These are phyloP conservation scores for Globisporangium apiculatum DNA, from an alignment of 352 stramenopile species.

Conservation along the genomic window DNA sequence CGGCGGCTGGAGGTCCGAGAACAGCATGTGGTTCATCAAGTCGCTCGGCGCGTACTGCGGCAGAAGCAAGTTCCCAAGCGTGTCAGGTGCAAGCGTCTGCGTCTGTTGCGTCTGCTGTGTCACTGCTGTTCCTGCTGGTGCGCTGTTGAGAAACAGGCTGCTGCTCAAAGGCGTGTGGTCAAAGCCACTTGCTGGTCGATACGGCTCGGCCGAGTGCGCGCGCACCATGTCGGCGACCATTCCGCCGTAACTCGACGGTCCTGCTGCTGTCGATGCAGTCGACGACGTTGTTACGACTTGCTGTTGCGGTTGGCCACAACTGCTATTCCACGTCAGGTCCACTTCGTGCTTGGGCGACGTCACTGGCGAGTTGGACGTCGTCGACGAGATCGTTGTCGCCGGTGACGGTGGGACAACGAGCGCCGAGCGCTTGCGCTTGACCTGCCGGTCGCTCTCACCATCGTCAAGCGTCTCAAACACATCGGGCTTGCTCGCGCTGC, in stretches of 20 bases:
- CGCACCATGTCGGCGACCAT: background rate
- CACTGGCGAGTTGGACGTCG: constrained; percentile 25
- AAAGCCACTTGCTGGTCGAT: background rate
- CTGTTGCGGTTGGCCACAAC: constrained; percentile 3
- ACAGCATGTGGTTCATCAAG: constrained; percentile 58
- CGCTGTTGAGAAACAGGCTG: background rate
- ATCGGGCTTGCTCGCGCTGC: constrained; percentile 35
- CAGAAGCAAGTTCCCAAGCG: constrained; percentile 9
- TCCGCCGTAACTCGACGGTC: background rate
- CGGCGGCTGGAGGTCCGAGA: constrained; percentile 44
- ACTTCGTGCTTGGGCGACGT: constrained; percentile 30
- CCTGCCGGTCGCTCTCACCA: constrained; percentile 29
- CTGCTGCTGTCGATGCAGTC: background rate
- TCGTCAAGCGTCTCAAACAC: constrained; percentile 41
- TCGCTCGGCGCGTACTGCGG: constrained; percentile 25
- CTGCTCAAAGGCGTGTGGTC: background rate
- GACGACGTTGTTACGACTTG: background rate
- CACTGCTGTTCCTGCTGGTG: constrained; percentile 21
- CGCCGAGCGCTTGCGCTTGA: constrained; percentile 56
- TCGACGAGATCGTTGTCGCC: constrained; percentile 18
- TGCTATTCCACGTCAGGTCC: constrained; percentile 1
- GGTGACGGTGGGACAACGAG: constrained; percentile 18
- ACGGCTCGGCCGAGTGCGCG: background rate
- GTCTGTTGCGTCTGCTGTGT: constrained; percentile 7
- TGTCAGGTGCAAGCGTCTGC: constrained; percentile 3